Evolutionary conservation across 306 rosid genomes (phyloP).

Genomic region (Quillaja saponaria): DNA sequence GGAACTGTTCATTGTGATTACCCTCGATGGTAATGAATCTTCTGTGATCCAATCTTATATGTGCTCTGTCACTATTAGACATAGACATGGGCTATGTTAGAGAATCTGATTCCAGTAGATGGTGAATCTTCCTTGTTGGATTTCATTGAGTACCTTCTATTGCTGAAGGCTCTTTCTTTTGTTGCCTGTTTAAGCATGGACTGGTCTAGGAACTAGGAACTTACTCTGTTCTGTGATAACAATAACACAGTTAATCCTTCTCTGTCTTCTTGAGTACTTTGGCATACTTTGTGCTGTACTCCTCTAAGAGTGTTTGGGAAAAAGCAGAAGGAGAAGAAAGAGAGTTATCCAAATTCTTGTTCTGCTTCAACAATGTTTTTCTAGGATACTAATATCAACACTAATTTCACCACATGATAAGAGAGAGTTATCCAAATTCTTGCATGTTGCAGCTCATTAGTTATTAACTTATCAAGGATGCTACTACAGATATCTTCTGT

Average conservation of each 20-base stretch:
- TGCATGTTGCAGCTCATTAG: conserved; percentile 2
- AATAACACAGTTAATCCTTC: neutral
- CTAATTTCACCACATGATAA: conserved; percentile 1
- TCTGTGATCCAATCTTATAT: conserved; percentile 23
- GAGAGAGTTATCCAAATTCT: conserved; percentile 4
- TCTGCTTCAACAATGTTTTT: conserved; percentile 1
- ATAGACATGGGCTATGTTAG: conserved; percentile 15
- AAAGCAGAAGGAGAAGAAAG: neutral
- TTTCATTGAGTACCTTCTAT: neutral
- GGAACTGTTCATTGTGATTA: conserved; percentile 98
- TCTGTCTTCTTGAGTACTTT: conserved; percentile 8
- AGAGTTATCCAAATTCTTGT: neutral
- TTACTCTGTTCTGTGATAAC: neutral
- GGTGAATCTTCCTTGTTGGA: neutral
- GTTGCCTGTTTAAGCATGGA: conserved; percentile 7
- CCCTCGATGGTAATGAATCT: conserved; percentile 71
- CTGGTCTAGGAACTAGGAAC: conserved; percentile 1
- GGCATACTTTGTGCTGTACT: conserved; percentile 10
- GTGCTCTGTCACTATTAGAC: conserved; percentile 20
- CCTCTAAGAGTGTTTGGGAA: neutral
- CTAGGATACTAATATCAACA: neutral
- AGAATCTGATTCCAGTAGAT: conserved; percentile 15
- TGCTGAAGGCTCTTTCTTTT: conserved; percentile 18
- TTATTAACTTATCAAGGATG: neutral
- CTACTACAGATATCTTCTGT: neutral